A percentile compares a stretch with the other conserved stretches of the same genome.
phyloP scores from a whole-genome alignment of 2,329 filamentous ascomycete genomes.

The Chaetomiaceae sp. region DNA sequence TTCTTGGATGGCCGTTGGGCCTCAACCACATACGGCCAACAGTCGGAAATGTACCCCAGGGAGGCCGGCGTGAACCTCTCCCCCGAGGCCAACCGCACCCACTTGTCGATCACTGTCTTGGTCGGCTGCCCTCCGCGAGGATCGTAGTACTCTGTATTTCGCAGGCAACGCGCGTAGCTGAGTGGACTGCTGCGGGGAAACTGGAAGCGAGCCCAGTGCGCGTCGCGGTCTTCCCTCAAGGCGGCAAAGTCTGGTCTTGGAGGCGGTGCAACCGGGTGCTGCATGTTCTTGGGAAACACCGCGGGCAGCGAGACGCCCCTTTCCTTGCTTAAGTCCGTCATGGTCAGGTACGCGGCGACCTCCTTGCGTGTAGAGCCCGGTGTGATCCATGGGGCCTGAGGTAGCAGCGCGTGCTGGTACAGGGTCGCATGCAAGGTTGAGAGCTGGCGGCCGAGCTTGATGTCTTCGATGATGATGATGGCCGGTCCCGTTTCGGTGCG shows the following conservation, averaged over 20 bases:
- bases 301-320: conserved; percentile 32
- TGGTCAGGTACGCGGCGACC: conserved; percentile 39
- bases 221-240: conserved; percentile 26
- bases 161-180: conserved; percentile 26
- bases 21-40: conserved; percentile 64
- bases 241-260: conserved; percentile 28
- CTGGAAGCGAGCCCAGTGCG: conserved; percentile 28
- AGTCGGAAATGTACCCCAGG: conserved; percentile 64
- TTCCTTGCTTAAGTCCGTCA: conserved; percentile 32
- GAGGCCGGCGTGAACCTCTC: conserved; percentile 60
- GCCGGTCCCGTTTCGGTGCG: conserved; percentile 37
- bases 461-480: conserved; percentile 37
- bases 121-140: conserved; percentile 19
- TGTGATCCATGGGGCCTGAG: conserved; percentile 35
- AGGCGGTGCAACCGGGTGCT: conserved; percentile 13
- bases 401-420: conserved; percentile 36
- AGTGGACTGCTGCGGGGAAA: conserved; percentile 9
- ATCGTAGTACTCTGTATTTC: conserved; percentile 32
- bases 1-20: conserved; percentile 34
- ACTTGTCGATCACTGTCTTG: conserved; percentile 54
- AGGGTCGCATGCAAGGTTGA: conserved; percentile 41
- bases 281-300: conserved; percentile 22
- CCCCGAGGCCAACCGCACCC: conserved; percentile 58
- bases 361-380: conserved; percentile 29
- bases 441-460: conserved; percentile 39